phyloP scores from a whole-genome alignment of 768 basidiomycete genomes.

The Mycena pura region DNA sequence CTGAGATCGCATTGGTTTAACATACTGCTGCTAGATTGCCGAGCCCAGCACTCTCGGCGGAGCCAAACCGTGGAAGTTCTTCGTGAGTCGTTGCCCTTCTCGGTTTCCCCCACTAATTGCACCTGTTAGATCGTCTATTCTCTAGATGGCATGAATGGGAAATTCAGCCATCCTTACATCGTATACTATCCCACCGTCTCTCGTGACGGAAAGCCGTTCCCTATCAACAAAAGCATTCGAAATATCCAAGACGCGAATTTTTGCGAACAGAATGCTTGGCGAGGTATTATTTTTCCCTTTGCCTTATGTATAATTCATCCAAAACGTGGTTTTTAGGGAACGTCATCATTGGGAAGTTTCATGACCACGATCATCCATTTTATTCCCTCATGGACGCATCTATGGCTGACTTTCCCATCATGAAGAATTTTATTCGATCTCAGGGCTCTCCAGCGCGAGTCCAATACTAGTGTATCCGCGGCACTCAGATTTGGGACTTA shows the following conservation, averaged over 20 bases:
- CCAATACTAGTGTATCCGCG: constrained; percentile 10
- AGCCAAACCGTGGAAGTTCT: constrained; percentile 72
- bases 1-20: constrained; percentile 10
- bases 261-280: constrained; percentile 73
- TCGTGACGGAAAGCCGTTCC: constrained; percentile 83
- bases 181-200: constrained; percentile 80
- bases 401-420: constrained; percentile 85
- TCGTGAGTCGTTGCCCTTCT: constrained; percentile 51
- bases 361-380: constrained; percentile 55
- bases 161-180: constrained; percentile 80
- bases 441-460: constrained; percentile 59
- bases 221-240: constrained; percentile 75
- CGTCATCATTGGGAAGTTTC: constrained; percentile 74
- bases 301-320: background rate
- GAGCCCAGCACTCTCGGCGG: constrained; percentile 60
- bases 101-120: constrained; percentile 26
- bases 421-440: constrained; percentile 80
- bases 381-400: constrained; percentile 70
- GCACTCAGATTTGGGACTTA: too few species aligned
- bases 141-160: constrained; percentile 81
- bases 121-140: constrained; percentile 67
- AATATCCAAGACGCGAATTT: constrained; percentile 74
- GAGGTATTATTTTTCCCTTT: constrained; percentile 39
- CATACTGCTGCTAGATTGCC: constrained; percentile 56
- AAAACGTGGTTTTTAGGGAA: constrained; percentile 48